Evolutionary conservation across 75 land plant genomes (phyloP).

Genomic region (Pinus taeda): DNA sequence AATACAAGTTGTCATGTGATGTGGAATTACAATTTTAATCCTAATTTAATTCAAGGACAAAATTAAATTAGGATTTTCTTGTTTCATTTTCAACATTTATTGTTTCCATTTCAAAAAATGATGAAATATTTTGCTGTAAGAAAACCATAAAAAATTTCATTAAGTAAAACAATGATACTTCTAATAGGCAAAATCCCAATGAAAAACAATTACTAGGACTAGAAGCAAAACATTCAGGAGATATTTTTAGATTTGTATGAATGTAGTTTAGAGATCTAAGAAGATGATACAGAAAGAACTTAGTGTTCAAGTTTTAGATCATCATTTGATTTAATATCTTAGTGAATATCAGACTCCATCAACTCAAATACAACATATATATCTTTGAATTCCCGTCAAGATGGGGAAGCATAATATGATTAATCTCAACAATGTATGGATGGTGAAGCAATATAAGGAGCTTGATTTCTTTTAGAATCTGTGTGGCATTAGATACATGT

Average conservation of each 20-base stretch:
- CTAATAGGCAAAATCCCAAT: neutral
- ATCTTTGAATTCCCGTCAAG: conserved; percentile 81
- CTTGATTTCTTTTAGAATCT: conserved; percentile 71
- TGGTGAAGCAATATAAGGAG: conserved; percentile 63
- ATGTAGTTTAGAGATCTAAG: conserved; percentile 71
- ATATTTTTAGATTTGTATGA: conserved; percentile 28
- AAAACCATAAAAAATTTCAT: conserved; percentile 3
- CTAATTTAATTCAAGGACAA: no score
- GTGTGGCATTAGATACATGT: conserved; percentile 75
- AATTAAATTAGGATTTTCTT: no score
- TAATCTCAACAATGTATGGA: conserved; percentile 88
- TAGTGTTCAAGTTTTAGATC: conserved; percentile 63
- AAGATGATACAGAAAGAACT: conserved; percentile 68
- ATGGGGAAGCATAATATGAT: conserved; percentile 93
- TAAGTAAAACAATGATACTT: neutral
- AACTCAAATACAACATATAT: conserved; percentile 93
- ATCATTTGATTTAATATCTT: conserved; percentile 78
- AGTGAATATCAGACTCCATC: conserved; percentile 96
- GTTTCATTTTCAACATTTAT: no score
- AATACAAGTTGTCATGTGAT: no score
- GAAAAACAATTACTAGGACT: neutral
- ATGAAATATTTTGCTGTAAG: conserved; percentile 66
- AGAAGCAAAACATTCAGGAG: neutral
- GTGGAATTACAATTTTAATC: no score
- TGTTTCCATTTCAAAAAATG: no score